Base-by-base conservation (phyloP, 192 early-diverging fungal species). In the Ramicandelaber brevisporus region DNA sequence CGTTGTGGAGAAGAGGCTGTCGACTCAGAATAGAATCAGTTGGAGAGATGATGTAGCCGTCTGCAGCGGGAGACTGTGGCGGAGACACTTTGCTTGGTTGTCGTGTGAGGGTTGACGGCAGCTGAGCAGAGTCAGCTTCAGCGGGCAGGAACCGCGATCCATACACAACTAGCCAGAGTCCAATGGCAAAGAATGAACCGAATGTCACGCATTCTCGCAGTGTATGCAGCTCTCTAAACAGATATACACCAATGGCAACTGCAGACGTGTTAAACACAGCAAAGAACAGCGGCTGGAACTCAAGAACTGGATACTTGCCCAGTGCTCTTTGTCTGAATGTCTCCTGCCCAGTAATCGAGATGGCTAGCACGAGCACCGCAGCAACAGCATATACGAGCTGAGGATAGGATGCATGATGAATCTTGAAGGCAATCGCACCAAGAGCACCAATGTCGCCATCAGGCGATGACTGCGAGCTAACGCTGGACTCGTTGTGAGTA, bases 221-320 rank as follows among this genome's bases (percentile, higher is more conserved):
- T 1, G 47, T 44, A 21, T 42, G 30, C 13, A 56, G 41, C 40
- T 56, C 53, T 9, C 36, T 28, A 27, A 56, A 56, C 38, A 56
- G 48, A 24, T 44, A 9, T 14, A 56, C 38, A 0, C 53, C 40
- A 2, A 44, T 19, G 14, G 50, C 44, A 26, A 48, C 50, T 5
- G 53, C 53, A 7, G 47, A 37, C 18, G 50, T 44, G 30, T 56
- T 56, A 33, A 37, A 56, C 4, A 48, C 47, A 22, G 53, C 53
- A 38, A 56, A 56, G 29, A 56, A 56, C 37, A 56, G 47, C 0
- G 53, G 53, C 44, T 56, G 53, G 30, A 56, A 50, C 36, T 50
- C 40, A 43, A 50, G 46, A 2, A 47, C 48, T 22, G 53, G 29
- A 33, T 40, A 56, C 21, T 33, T 36, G 21, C 53, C 53, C 40